These are phyloP conservation scores for Penicillium expansum DNA, from an alignment of 2,329 filamentous ascomycete species.

Conservation along the genomic window DNA sequence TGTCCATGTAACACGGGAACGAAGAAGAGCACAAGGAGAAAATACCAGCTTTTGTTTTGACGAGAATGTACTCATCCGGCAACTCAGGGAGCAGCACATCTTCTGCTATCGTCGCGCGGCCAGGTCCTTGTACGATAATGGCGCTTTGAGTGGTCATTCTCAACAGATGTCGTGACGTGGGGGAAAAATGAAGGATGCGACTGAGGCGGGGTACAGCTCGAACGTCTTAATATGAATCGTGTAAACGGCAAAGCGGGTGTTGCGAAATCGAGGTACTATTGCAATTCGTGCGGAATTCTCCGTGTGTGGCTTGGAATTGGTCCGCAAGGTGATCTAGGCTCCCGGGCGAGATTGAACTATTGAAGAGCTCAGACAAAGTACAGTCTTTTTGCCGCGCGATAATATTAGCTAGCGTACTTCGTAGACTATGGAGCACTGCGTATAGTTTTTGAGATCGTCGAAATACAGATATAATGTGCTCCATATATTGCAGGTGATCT, in stretches of 20 bases:
- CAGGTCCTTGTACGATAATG: slow-evolving; percentile 14
- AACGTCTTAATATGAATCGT: neutral
- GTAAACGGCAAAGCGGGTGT: neutral
- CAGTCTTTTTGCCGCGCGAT: neutral
- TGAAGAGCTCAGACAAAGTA: too few relatives aligned
- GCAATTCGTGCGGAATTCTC: neutral
- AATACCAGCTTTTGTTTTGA: slow-evolving; percentile 42
- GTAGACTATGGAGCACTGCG: too few relatives aligned
- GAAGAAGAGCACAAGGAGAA: neutral
- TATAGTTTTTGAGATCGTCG: neutral
- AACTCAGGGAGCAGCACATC: slow-evolving; percentile 38
- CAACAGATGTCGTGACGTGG: neutral
- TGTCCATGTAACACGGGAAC: neutral
- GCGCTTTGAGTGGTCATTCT: slow-evolving; percentile 16
- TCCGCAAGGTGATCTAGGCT: neutral
- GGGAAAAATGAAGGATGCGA: neutral
- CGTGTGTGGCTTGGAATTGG: neutral
- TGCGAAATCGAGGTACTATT: neutral
- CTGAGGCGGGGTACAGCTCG: neutral
- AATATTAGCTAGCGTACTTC: neutral
- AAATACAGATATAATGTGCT: neutral
- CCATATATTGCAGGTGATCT: neutral
- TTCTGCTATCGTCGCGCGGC: slow-evolving; percentile 5
- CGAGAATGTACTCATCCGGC: slow-evolving; percentile 50
- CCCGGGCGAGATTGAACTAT: neutral